These are phyloP conservation scores for Lactuca saligna DNA, from an alignment of 129 eudicot species.

Conservation along the genomic window DNA sequence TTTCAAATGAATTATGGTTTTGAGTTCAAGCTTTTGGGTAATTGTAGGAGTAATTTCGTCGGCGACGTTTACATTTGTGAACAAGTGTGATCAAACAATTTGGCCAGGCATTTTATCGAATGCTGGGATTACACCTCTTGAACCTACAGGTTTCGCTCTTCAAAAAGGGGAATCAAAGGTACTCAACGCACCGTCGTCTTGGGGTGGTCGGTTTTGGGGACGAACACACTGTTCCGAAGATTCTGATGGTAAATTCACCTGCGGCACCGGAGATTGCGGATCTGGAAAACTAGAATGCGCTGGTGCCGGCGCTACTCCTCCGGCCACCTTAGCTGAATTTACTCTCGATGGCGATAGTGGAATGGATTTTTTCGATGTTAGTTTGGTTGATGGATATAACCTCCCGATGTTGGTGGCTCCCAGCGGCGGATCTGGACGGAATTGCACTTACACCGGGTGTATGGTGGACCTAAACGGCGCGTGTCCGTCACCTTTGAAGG, in stretches of 20 bases:
- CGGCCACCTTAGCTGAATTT: slow-evolving; percentile 83
- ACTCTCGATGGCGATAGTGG: slow-evolving; percentile 65
- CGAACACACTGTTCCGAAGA: slow-evolving; percentile 63
- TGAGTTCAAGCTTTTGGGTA: background rate
- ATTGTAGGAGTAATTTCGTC: slow-evolving; percentile 47
- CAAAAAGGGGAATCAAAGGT: slow-evolving; percentile 49
- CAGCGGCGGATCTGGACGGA: slow-evolving; percentile 62
- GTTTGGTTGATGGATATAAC: slow-evolving; percentile 89
- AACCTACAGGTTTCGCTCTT: slow-evolving; percentile 64
- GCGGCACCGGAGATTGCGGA: slow-evolving; percentile 80
- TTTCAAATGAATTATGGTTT: background rate
- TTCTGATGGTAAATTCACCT: slow-evolving; percentile 65
- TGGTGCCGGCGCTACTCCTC: slow-evolving; percentile 70
- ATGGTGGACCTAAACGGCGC: slow-evolving; percentile 66
- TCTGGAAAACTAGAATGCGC: slow-evolving; percentile 69
- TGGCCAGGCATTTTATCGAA: slow-evolving; percentile 90
- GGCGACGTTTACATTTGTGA: slow-evolving; percentile 56
- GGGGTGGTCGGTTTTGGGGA: slow-evolving; percentile 96
- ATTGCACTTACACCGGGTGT: slow-evolving; percentile 78
- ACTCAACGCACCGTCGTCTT: slow-evolving; percentile 45
- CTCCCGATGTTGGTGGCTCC: slow-evolving; percentile 83
- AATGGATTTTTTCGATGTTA: slow-evolving; percentile 78
- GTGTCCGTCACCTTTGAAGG: slow-evolving; percentile 77
- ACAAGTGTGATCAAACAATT: slow-evolving; percentile 65
- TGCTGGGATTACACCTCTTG: slow-evolving; percentile 64